A percentile compares a stretch with the other conserved stretches of the same genome.
Conservation (phyloP, 1,284 basidiomycete species). For the Apiotrichum mycotoxinovorans region DNA sequence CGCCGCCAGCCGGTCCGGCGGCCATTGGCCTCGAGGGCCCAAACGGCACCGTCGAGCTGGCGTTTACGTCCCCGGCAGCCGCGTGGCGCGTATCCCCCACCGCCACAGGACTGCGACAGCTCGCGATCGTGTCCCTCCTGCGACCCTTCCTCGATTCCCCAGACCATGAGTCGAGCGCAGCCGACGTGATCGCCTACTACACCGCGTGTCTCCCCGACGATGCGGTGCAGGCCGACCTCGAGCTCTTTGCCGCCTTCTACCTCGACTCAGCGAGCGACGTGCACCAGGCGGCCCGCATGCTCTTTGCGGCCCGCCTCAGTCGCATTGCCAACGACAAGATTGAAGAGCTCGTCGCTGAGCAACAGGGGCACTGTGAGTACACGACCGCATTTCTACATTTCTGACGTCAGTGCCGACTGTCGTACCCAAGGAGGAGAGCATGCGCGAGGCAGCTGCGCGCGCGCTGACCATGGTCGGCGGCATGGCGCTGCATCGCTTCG, state of each 20-base stretch:
- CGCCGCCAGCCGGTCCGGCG: slow-evolving; percentile 49
- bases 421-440: slow-evolving; percentile 58
- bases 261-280: slow-evolving; percentile 67
- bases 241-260: slow-evolving; percentile 69
- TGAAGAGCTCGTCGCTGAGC: slow-evolving; percentile 54
- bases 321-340: slow-evolving; percentile 66
- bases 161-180: slow-evolving; percentile 66
- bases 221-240: slow-evolving; percentile 64
- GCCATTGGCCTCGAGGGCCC: slow-evolving; percentile 55
- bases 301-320: slow-evolving; percentile 71
- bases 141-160: slow-evolving; percentile 68
- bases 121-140: slow-evolving; percentile 65
- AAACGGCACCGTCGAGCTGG: slow-evolving; percentile 5
- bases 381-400: not conserved
- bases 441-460: slow-evolving; percentile 59
- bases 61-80: not conserved
- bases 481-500: slow-evolving; percentile 76
- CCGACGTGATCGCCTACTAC: slow-evolving; percentile 72
- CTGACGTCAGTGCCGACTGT: slow-evolving; percentile 64
- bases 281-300: slow-evolving; percentile 65
- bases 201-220: slow-evolving; percentile 61
- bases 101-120: slow-evolving; percentile 63
- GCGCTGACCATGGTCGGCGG: slow-evolving; percentile 72
- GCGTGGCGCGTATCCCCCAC: slow-evolving; percentile 68
- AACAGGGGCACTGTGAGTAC: slow-evolving; percentile 27